Evolutionary conservation across 164 flowering plant species (phyloP).

Genomic region (grape (Vitis vinifera)): DNA sequence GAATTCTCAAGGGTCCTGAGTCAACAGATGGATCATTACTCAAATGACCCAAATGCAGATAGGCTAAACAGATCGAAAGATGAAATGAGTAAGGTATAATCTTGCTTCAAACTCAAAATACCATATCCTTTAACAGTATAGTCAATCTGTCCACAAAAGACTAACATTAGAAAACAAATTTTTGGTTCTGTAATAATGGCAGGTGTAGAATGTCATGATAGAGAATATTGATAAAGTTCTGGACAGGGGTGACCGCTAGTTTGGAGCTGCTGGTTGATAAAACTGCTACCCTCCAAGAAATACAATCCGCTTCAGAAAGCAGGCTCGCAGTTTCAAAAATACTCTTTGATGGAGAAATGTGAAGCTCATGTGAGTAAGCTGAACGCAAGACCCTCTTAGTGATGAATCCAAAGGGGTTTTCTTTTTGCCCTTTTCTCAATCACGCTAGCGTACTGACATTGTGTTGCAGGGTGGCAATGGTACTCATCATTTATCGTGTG

Average conservation of each 20-base stretch:
- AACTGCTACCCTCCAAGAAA: conserved; percentile 66
- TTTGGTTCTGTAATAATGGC: conserved; percentile 8
- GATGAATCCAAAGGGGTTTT: too few species aligned
- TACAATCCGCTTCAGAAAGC: conserved; percentile 70
- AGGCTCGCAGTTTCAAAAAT: conserved; percentile 60
- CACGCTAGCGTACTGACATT: too few species aligned
- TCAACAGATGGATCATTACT: conserved; percentile 81
- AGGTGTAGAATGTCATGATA: conserved; percentile 84
- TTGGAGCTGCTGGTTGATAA: conserved; percentile 76
- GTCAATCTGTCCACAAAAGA: too few species aligned
- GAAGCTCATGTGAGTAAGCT: conserved; percentile 64
- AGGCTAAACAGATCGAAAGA: conserved; percentile 76
- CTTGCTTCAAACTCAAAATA: too few species aligned
- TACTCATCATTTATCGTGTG: conserved; percentile 39
- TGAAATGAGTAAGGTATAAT: conserved; percentile 79
- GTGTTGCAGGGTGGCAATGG: conserved; percentile 40
- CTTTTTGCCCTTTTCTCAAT: too few species aligned
- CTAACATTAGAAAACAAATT: too few species aligned
- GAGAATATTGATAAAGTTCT: conserved; percentile 86
- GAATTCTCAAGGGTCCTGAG: conserved; percentile 85
- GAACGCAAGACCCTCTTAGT: neutral
- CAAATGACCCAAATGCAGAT: conserved; percentile 87
- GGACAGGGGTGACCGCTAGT: conserved; percentile 74
- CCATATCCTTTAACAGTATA: too few species aligned
- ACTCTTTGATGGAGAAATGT: conserved; percentile 81